Evolutionary conservation across 495 filamentous ascomycete genomes (phyloP).

Genomic region (Talaromyces thailandensis): DNA sequence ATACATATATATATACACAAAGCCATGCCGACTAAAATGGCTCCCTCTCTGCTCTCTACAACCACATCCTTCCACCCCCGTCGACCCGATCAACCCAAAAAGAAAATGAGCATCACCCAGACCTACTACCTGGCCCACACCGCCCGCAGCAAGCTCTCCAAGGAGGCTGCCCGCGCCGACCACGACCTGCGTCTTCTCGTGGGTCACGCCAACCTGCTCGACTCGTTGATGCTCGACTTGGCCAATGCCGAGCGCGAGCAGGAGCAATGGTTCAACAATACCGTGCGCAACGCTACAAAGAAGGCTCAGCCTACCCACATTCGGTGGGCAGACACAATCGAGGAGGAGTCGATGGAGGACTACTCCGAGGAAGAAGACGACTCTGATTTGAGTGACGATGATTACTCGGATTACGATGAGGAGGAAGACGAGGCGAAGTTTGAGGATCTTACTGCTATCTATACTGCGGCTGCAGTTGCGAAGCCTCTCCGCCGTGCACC

Average conservation of each 20-base stretch:
- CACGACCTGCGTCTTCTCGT: slow-evolving; percentile 93
- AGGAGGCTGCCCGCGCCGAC: slow-evolving; percentile 79
- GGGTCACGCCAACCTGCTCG: slow-evolving; percentile 95
- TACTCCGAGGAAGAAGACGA: slow-evolving; percentile 52
- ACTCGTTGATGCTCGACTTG: slow-evolving; percentile 91
- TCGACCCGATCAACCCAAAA: slow-evolving; percentile 20
- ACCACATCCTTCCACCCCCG: slow-evolving; percentile 7
- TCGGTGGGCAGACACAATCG: slow-evolving; percentile 77
- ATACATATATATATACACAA: not conserved
- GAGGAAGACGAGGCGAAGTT: slow-evolving; percentile 51
- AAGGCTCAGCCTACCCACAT: slow-evolving; percentile 57
- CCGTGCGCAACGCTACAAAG: slow-evolving; percentile 42
- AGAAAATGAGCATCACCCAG: slow-evolving; percentile 93
- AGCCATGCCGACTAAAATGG: not conserved
- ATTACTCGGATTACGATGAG: slow-evolving; percentile 54
- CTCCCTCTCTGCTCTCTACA: not conserved
- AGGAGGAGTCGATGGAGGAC: slow-evolving; percentile 67
- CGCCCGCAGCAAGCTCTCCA: slow-evolving; percentile 89
- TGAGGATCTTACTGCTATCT: slow-evolving; percentile 11
- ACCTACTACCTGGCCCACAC: slow-evolving; percentile 97
- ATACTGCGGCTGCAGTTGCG: not conserved
- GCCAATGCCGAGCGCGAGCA: slow-evolving; percentile 91
- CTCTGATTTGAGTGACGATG: slow-evolving; percentile 49
- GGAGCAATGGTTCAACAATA: slow-evolving; percentile 94
- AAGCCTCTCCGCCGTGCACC: slow-evolving; percentile 28